Evolutionary conservation across 345 rosid species (phyloP), one percentile per base, ranked within the genome.

Genomic region (Hibiscus mutabilis): DNA sequence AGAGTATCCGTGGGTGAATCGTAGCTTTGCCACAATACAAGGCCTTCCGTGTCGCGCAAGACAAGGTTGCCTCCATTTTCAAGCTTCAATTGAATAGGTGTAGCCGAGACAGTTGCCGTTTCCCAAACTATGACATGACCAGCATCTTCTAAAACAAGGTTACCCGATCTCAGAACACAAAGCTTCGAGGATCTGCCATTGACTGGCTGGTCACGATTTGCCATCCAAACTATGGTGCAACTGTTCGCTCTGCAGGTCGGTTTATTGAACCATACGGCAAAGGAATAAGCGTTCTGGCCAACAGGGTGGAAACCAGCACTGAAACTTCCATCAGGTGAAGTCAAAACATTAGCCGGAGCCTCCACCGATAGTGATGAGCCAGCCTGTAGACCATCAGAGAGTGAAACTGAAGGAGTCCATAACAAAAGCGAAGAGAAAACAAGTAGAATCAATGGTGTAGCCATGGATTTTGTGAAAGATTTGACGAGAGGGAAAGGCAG

Each of bases 1-100:
- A 82, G 81, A 6, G 81, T 78, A n/a, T 82, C 67, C 0, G 83
- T 82, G 0, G 83, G 85, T 16, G 18, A 60, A 62, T 82, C 76
- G 60, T 77, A 79, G 76, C 83, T 79, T 63, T 79, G 81, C 85
- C 83, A 84, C 21, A 73, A 11, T 11, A 27, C 10, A 3, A 0
- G 9, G 6, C 58, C 75, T 2, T 52, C 25, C 0, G 0, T 0
- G 46, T 59, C 22, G 0, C 7, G 13, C 21, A 81, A 51, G 24
- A 75, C 67, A 16, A 84, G 87, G 68, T 84, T 82, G 2, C 87
- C 82, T 6, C 66, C 57, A 60, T 82, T 19, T 5, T 37, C 67
- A 15, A 84, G 84, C 5, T 67, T 51, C 24, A 77, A 59, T 16
- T 8, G 18, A n/a, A 25, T 2, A 22, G 18, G 12, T 10, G 47